Percentiles rank a stretch among this genome's conserved stretches.
Conservation (phyloP, 1,139 yeast genomes). For the Torulaspora pretoriensis region DNA sequence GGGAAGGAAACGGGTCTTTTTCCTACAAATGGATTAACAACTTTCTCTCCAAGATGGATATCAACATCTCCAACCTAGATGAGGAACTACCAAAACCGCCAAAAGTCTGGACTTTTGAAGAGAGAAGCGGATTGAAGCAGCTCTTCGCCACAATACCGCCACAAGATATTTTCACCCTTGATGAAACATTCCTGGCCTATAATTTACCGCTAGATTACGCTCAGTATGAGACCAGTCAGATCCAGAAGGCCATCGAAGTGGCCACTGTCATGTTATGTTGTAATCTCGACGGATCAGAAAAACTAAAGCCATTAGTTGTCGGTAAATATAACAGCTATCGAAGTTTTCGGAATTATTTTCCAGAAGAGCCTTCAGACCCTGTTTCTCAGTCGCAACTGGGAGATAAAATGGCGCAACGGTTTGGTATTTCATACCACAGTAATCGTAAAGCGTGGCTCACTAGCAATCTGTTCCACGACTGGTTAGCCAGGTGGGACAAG, state of each 20-base stretch:
- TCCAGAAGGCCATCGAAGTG: conserved; percentile 37
- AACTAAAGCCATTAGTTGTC: conserved; percentile 55
- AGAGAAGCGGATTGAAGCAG: conserved; percentile 43
- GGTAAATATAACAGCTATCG: conserved; percentile 53
- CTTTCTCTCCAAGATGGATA: conserved; percentile 52
- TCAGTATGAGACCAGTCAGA: conserved; percentile 47
- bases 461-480: conserved; percentile 60
- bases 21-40: conserved; percentile 64
- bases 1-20: conserved; percentile 62
- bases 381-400: conserved; percentile 29
- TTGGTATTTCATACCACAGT: conserved; percentile 54
- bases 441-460: conserved; percentile 64
- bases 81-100: conserved; percentile 47
- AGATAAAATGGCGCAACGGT: conserved; percentile 47
- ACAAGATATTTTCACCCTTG: conserved; percentile 55
- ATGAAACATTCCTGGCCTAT: conserved; percentile 59
- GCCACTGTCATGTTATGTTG: conserved; percentile 60
- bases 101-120: conserved; percentile 61
- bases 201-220: conserved; percentile 58
- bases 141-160: conserved; percentile 41
- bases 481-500: conserved; percentile 57
- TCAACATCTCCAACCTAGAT: conserved; percentile 46
- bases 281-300: conserved; percentile 60
- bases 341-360: conserved; percentile 46
- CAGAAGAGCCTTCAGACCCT: conserved; percentile 30